Conservation (phyloP, 1,284 basidiomycete species). For the Xanthoconium separans region DNA sequence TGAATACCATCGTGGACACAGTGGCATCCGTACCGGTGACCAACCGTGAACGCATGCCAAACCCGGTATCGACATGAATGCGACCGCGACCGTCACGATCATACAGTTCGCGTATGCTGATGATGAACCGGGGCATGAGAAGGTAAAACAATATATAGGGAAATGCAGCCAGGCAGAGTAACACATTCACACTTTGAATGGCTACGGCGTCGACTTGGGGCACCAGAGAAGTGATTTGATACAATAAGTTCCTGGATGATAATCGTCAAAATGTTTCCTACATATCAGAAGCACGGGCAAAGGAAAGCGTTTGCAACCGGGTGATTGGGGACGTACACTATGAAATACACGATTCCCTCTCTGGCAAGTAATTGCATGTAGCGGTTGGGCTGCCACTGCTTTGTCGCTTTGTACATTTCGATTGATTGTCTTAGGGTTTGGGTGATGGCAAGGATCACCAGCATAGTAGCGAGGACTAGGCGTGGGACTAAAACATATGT, state of each 20-base stretch:
- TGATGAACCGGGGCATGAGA: background rate
- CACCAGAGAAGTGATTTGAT: background rate
- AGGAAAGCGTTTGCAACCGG: background rate
- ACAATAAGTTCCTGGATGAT: background rate
- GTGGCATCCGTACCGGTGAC: no score
- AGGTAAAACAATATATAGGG: background rate
- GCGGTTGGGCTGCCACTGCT: background rate
- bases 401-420: background rate
- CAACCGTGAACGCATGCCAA: background rate
- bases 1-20: no score
- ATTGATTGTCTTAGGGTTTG: background rate
- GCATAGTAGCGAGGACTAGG: background rate
- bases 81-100: background rate
- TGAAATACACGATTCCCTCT: background rate
- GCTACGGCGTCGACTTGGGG: no score
- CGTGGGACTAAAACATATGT: background rate
- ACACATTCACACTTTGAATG: background rate
- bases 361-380: background rate
- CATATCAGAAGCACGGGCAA: background rate
- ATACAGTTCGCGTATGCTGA: background rate
- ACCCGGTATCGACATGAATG: background rate
- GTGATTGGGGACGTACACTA: background rate
- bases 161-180: background rate
- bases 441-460: background rate
- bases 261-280: no score